Conservation (phyloP, 2,329 filamentous ascomycete genomes). For the Phoma sp. region DNA sequence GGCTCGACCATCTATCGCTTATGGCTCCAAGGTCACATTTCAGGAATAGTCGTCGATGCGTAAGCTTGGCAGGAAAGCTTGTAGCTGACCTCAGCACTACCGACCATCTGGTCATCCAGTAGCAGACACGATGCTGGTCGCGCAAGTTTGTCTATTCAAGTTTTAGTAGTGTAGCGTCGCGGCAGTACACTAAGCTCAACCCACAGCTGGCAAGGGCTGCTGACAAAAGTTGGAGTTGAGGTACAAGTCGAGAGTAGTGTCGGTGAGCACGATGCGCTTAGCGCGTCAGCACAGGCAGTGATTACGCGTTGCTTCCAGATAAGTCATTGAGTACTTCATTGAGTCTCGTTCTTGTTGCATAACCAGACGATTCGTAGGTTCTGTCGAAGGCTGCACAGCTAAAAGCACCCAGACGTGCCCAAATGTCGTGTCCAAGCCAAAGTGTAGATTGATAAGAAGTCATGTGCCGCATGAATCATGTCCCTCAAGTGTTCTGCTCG, state of each 20-base stretch:
- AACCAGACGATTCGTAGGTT: neutral
- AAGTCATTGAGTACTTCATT: neutral
- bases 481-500: neutral
- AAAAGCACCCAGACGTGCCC: neutral
- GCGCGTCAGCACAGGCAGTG: neutral
- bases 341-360: neutral
- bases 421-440: neutral
- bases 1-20: neutral
- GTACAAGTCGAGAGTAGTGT: too few relatives aligned
- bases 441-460: neutral
- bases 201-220: too few relatives aligned
- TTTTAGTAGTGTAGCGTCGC: neutral
- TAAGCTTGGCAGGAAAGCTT: neutral
- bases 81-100: constrained; percentile 9
- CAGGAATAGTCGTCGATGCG: neutral
- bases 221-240: too few relatives aligned
- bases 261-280: neutral
- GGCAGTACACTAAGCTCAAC: too few relatives aligned
- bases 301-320: neutral
- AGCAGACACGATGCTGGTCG: neutral
- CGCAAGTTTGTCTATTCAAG: neutral
- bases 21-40: neutral
- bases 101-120: neutral
- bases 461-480: neutral
- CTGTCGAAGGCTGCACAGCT: neutral